Evolutionary conservation across 805 yeast species (phyloP).

Genomic region (Phaffomyces thermotolerans): DNA sequence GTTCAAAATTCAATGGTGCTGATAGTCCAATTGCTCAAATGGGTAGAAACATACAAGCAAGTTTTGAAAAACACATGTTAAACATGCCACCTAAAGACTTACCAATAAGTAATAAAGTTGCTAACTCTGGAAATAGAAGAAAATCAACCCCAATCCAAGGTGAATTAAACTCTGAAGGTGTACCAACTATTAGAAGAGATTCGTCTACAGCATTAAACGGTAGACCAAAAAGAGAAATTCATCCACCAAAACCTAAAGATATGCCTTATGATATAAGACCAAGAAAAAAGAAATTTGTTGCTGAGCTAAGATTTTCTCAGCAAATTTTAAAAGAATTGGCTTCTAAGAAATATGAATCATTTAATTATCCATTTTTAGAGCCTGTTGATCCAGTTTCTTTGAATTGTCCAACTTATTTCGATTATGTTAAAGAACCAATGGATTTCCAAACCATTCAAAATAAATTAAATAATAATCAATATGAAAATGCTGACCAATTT

Average conservation of each 20-base stretch:
- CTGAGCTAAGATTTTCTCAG: conserved; percentile 81
- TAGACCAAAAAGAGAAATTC: conserved; percentile 91
- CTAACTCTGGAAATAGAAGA: conserved; percentile 16
- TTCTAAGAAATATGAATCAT: conserved; percentile 75
- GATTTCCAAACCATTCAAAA: conserved; percentile 80
- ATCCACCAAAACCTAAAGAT: conserved; percentile 93
- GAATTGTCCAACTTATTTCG: conserved; percentile 84
- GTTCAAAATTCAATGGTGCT: conserved; percentile 79
- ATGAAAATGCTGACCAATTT: conserved; percentile 83
- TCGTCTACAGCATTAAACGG: conserved; percentile 55
- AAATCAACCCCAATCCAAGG: conserved; percentile 23
- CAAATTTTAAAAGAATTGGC: conserved; percentile 74
- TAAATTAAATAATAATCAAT: conserved; percentile 78
- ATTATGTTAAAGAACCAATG: conserved; percentile 88
- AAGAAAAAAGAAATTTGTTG: conserved; percentile 82
- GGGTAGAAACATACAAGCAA: conserved; percentile 86
- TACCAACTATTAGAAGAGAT: conserved; percentile 68
- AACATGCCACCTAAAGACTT: conserved; percentile 72
- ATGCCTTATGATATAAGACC: conserved; percentile 89
- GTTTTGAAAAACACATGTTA: conserved; percentile 87
- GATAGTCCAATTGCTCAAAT: conserved; percentile 78
- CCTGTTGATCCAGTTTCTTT: conserved; percentile 96
- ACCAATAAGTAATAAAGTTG: conserved; percentile 17
- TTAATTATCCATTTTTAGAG: conserved; percentile 82
- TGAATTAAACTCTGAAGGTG: conserved; percentile 36